Evolutionary conservation across 1,139 yeast species (phyloP), one percentile per base, ranked within the genome.

Genomic region (Debaryomycetaceae sp.): DNA sequence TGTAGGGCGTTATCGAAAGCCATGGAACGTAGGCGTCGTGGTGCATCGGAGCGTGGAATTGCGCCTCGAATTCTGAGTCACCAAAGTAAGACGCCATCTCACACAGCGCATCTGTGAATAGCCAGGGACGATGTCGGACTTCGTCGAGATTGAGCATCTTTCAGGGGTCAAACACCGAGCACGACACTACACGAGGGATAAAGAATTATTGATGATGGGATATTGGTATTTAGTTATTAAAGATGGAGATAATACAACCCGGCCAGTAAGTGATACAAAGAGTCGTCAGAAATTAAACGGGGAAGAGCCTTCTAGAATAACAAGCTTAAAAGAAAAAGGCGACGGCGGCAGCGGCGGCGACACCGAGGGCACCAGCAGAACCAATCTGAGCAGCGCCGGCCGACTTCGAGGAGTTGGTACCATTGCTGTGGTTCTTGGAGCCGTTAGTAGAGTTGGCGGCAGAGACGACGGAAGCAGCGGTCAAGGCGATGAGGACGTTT

Each of bases 391-490:
- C 33, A 26, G 32, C 37, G 29, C 34, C 49, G 37, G 44, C 49
- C 22, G 32, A 44, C 26, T 38, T 41, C 29, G 55, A 39, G 36
- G 52, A 34, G 32, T 43, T 34, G 32, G 47, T 33, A 28, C 37
- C 38, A 44, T 41, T 39, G 27, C 56, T 28, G 38, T 48, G 53
- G 52, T 52, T 51, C 28, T 41, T 48, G 53, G 51, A 51, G 32
- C 57, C 27, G 29, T 41, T 47, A 53, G 51, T 51, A 32, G 61
- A 36, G 53, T 56, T 57, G 15, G 58, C 62, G 39, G 65, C 65
- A 29, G 59, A 53, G 43, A 55, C 68, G 39, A 59, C 62, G 37
- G 66, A 43, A 39, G 45, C 56, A 36, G 66, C 64, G 37, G 68
- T 51, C 41, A 61, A 52, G 47, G 67, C 63, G 49, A 61, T 41